These are phyloP conservation scores for Pyricularia sp. DNA, from an alignment of 2,329 filamentous ascomycete genomes.

Conservation along the genomic window DNA sequence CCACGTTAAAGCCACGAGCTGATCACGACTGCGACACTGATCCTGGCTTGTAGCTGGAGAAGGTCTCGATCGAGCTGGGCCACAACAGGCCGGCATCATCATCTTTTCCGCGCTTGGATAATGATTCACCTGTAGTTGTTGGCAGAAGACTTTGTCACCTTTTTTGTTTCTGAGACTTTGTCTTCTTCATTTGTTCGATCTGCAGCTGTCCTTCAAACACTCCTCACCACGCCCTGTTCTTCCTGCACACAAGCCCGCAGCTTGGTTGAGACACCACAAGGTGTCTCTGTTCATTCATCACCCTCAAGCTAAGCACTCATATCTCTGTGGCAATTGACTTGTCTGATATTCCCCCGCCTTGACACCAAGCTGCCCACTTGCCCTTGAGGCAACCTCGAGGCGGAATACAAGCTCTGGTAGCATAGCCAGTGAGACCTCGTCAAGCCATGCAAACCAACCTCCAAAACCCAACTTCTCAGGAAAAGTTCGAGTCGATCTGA, in stretches of 20 bases:
- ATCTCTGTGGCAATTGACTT: not conserved
- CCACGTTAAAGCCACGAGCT: not conserved
- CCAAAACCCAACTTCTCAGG: not conserved
- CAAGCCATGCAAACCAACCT: not conserved
- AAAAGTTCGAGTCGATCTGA: not conserved
- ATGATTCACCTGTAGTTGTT: not conserved
- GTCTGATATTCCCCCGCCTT: not conserved
- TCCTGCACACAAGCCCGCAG: not conserved
- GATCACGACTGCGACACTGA: not conserved
- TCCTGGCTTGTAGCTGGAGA: not conserved
- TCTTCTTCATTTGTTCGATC: not conserved
- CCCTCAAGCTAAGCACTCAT: not conserved
- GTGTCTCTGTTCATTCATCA: not conserved
- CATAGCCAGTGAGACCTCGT: not conserved
- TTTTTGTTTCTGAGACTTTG: not conserved
- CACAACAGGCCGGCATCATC: not conserved
- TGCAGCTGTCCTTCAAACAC: not conserved
- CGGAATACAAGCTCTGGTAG: not conserved
- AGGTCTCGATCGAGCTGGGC: not conserved
- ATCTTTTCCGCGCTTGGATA: not conserved
- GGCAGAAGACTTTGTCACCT: not conserved
- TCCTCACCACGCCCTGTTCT: not conserved
- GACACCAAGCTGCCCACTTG: not conserved
- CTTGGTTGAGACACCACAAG: not conserved
- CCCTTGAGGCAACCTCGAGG: not conserved